Evolutionary conservation across 352 stramenopile genomes (phyloP), one percentile per base, ranked within the genome.

Genomic region (Globisporangium ultimum): DNA sequence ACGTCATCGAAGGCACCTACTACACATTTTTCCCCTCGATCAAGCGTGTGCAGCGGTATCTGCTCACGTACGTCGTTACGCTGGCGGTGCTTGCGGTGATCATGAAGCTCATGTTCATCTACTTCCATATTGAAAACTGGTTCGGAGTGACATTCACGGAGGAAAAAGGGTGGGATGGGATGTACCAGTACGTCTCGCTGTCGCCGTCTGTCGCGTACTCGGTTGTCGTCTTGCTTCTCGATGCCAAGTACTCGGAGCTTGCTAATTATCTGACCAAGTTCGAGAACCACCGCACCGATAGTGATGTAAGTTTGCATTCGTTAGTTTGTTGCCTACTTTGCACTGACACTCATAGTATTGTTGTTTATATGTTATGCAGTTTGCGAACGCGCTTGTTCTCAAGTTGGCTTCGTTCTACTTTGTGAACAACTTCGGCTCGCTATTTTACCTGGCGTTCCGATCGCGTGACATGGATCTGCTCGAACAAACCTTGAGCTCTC

Each of bases 401-500:
- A 99, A 99, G 81, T 84, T 98, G 6, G 97, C 98, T 60, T 87
- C 97, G 43, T 99, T 99, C 68, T 95, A 97, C 64, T 99, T 99
- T 61, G 89, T 98, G 20, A 98, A 97, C 78, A 98, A 98, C 78
- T 98, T 98, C 66, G 89, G 91, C 4, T 96, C 90, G 59, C 76
- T 98, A 1, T 98, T 98, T 68, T 99, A 98, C 71, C 88, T 98
- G 61, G 91, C 91, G 10, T 98, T 98, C 63, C 84, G 95, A 40
- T 87, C 91, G 36, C 80, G 81, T 20, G 79, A 92, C 51, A 90
- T 93, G 80, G 78, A 85, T 7, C 59, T 97, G 45, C 71, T 98
- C 51, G 81, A 97, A 65, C 91, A 98, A 60, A 96, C 89, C 17
- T 74, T 91, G 55, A 96, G 83, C 34, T 95, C 82, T 14, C 61